phyloP scores from a whole-genome alignment of 192 early-diverging fungal species.

The Umbelopsis vinacea region DNA sequence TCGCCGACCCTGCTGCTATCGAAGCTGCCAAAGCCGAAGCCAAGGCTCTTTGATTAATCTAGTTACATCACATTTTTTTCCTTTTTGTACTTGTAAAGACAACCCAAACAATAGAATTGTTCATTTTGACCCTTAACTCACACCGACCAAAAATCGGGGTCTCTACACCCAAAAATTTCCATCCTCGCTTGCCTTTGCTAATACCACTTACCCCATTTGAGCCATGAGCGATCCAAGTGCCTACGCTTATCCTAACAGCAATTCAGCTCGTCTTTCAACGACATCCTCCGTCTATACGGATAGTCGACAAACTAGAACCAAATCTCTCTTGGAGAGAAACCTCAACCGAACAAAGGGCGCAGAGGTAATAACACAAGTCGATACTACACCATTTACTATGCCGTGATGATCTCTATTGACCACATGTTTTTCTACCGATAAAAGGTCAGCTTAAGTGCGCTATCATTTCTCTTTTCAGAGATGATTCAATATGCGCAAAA shows the following conservation, averaged over 20 bases:
- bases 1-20: slow-evolving; percentile 22
- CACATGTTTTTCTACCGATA: background rate
- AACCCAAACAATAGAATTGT: slow-evolving; percentile 3
- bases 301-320: slow-evolving; percentile 25
- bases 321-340: slow-evolving; percentile 74
- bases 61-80: background rate
- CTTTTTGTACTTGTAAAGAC: slow-evolving; percentile 20
- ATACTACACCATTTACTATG: no score
- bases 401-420: background rate
- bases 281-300: slow-evolving; percentile 32
- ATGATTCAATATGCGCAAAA: slow-evolving; percentile 98
- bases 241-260: slow-evolving; percentile 17
- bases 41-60: background rate
- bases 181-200: no score
- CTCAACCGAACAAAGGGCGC: slow-evolving; percentile 71
- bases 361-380: slow-evolving; percentile 55
- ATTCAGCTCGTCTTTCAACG: slow-evolving; percentile 24
- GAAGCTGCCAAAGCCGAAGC: background rate
- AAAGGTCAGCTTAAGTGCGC: slow-evolving; percentile 81
- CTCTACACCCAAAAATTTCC: slow-evolving; percentile 1
- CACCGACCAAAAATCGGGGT: background rate
- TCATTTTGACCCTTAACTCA: background rate
- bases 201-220: background rate
- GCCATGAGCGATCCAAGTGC: slow-evolving; percentile 22
- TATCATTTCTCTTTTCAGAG: slow-evolving; percentile 92